Evolutionary conservation across 2,329 filamentous ascomycete species (phyloP).

Genomic region (Sporothrix brunneoviolacea): DNA sequence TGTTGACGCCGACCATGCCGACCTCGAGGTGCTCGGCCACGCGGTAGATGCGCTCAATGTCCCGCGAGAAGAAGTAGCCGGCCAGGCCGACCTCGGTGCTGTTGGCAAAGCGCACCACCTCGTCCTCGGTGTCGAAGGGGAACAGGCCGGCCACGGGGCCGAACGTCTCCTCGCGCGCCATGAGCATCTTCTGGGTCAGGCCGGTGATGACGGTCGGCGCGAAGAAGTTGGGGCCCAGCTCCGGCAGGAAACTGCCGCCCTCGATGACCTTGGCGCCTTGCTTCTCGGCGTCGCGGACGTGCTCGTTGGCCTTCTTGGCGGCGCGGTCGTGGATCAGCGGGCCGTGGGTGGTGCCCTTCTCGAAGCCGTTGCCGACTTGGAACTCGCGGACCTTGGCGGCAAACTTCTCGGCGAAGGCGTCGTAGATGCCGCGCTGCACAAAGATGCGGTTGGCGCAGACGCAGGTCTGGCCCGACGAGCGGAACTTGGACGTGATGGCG

Average conservation of each 20-base stretch:
- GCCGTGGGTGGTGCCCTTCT: constrained; percentile 65
- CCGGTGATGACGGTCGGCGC: constrained; percentile 82
- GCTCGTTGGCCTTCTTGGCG: constrained; percentile 67
- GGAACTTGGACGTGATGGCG: constrained; percentile 84
- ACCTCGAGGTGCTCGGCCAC: constrained; percentile 69
- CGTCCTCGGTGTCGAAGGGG: constrained; percentile 79
- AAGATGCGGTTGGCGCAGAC: constrained; percentile 83
- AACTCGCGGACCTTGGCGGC: constrained; percentile 67
- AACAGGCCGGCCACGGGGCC: constrained; percentile 89
- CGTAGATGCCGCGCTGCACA: constrained; percentile 71
- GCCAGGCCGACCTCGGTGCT: constrained; percentile 77
- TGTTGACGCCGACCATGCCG: constrained; percentile 83
- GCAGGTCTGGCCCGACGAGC: constrained; percentile 91
- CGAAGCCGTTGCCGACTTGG: constrained; percentile 70
- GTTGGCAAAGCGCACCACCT: constrained; percentile 82
- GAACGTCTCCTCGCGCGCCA: constrained; percentile 88
- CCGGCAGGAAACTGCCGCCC: constrained; percentile 66
- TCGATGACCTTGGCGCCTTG: constrained; percentile 71
- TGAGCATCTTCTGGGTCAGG: constrained; percentile 78
- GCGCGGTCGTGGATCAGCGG: constrained; percentile 82
- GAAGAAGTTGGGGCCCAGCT: constrained; percentile 81
- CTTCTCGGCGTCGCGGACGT: constrained; percentile 69
- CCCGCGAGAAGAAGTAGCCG: constrained; percentile 81
- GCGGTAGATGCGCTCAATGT: constrained; percentile 52
- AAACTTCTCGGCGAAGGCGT: constrained; percentile 62